These are phyloP conservation scores for Fusarium sp. DNA, from an alignment of 2,329 filamentous ascomycete genomes.

Conservation along the genomic window DNA sequence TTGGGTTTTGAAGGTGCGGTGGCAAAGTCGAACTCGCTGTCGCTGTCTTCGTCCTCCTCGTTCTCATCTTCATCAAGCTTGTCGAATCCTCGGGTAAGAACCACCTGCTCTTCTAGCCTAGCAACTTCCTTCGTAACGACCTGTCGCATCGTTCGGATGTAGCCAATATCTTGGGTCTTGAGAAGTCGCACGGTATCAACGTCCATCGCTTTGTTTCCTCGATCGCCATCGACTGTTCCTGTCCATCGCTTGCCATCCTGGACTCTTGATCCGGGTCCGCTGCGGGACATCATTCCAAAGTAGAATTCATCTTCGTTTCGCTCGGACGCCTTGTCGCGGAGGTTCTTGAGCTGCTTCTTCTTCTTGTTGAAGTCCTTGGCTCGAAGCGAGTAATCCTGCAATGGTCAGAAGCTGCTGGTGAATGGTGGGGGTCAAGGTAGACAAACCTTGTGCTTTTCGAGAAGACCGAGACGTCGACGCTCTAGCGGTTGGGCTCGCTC, in stretches of 20 bases:
- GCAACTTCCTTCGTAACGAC: constrained; percentile 71
- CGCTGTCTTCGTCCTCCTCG: constrained; percentile 53
- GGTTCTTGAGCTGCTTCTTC: constrained; percentile 71
- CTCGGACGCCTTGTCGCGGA: constrained; percentile 74
- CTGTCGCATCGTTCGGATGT: constrained; percentile 74
- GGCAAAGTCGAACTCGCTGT: constrained; percentile 54
- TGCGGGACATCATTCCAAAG: constrained; percentile 77
- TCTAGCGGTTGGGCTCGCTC: constrained; percentile 91
- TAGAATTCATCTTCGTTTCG: constrained; percentile 83
- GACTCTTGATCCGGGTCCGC: constrained; percentile 67
- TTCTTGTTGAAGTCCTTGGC: constrained; percentile 78
- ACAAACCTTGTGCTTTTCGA: constrained; percentile 92
- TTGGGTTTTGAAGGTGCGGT: constrained; percentile 51
- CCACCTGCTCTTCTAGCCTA: constrained; percentile 67
- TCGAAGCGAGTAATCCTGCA: constrained; percentile 74
- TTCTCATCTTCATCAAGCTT: constrained; percentile 55
- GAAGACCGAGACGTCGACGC: constrained; percentile 87
- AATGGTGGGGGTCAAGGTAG: constrained; percentile 11
- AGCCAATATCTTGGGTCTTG: constrained; percentile 79
- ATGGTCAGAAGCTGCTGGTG: constrained; percentile 25
- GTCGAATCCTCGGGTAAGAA: constrained; percentile 60
- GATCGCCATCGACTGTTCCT: constrained; percentile 71
- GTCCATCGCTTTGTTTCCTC: constrained; percentile 69
- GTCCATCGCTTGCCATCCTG: constrained; percentile 67
- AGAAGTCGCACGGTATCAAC: constrained; percentile 73